Base-by-base conservation (phyloP, 1,284 basidiomycete genomes). In the Rhodotorula sp. region DNA sequence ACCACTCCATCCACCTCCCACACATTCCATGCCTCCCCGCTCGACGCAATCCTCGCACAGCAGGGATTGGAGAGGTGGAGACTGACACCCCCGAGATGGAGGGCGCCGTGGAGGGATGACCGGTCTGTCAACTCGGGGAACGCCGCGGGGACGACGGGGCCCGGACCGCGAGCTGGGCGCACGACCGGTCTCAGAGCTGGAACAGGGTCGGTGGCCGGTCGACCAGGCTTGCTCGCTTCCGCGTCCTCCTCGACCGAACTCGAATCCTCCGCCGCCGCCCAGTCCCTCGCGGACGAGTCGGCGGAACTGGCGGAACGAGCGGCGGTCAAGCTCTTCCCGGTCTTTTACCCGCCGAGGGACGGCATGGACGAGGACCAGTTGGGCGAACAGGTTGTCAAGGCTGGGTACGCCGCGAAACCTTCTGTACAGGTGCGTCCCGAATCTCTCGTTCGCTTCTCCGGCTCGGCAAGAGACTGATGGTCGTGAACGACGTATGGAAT, bases 351-450 rank as follows among this genome's bases (percentile, higher is more conserved):
- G 51, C 90, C 92, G 6, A 84, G 86, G 63, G 87, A 90, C 24
- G 86, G 87, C 11, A 91, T 94, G 80, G 88, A 90, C 36, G 94
- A 96, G 80, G 93, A 96, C 77, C 81, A 87, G 7, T 82, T 96
- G 65, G 89, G 90, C 0, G 88, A 91, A 68, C 77, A 80, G 0
- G 89, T 89, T 75, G 87, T 97, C 68, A 90, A 90, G 82, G 85
- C 86, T 78, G 95, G 95, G 0, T 90, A 90, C 72, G 78, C 83
- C 11, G 82, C 88, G 32, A 82, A 83, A 36, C 83, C 83, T 24
- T 82, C 86, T 32, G 88, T 94, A 48, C 83, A 86, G 51, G 90
- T 90, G 74, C 75, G 85, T 81, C 47, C 32, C 27, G 32, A 49
- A 34, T 49, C 59, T 48, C 29, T 30, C 29, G 48, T 32, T 2